Base-by-base conservation (phyloP, 495 filamentous ascomycete species). In the Filosporella fistucella region DNA sequence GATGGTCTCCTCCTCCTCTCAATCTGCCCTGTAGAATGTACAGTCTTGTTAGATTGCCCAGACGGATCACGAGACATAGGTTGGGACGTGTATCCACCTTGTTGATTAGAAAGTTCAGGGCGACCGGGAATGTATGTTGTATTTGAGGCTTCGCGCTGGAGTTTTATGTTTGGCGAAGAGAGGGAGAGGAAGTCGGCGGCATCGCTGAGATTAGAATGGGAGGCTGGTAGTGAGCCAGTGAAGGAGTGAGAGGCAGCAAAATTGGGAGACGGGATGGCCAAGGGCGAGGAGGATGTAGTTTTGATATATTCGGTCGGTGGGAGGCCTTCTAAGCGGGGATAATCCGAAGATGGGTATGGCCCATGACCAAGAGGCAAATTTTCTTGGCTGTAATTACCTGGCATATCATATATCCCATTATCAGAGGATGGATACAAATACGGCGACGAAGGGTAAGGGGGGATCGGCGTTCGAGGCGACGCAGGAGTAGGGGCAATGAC, bases 41-140 rank as follows among this genome's bases (percentile, higher is more conserved):
- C 17, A 13, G 57, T 56, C 10, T 45, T 44, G 4, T 43, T 34
- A 1, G 58, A 55, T 33, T 57, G 51, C 10, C 58, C 54, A 12
- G 69, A 72, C 16, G 66, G 66, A 46, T 70, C 63, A 37, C 74
- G 69, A 0, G 75, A 73, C 72, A 80, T 77, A 3, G 78, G 76
- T 47, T 81, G 76, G n/a, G 74, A 76, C 24, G 63, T 64, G 52
- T 80, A 79, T 14, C 75, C 76, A 13, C 65, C 21, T 8, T 34
- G 13, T 25, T 28, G 47, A 25, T 16, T 36, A 3, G 47, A 50
- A 20, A 55, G 32, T 28, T 56, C 53, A 3, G 57, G 53, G 8
- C 41, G 42, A 1, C 47, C 51, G 16, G 51, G 59, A 42, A 37
- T 55, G 54, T 44, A 61, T 34, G 46, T 35, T 41, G 5, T 44